These are phyloP conservation scores for Candida dendrica DNA, from an alignment of 805 yeast species.

Conservation along the genomic window DNA sequence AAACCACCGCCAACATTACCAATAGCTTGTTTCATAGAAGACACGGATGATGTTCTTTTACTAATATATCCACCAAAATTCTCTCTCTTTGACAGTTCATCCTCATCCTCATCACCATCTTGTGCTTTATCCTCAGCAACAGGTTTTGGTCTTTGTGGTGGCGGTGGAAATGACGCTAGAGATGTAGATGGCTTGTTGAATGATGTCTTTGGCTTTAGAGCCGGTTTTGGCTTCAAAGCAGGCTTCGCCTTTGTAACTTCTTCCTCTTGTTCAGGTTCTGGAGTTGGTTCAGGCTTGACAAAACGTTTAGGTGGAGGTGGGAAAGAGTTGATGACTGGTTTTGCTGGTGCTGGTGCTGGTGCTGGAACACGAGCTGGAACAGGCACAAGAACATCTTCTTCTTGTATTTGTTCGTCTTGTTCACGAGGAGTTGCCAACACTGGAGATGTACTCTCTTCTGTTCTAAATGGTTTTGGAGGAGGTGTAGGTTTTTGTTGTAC, in stretches of 20 bases:
- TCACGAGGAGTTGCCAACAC: neutral
- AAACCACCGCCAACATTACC: neutral
- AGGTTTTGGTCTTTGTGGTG: constrained; percentile 11
- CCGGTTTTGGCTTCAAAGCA: constrained; percentile 9
- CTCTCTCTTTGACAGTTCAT: too few species aligned
- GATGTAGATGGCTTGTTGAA: too few species aligned
- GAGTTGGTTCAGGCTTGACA: neutral
- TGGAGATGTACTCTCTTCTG: neutral
- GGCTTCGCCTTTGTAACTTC: constrained; percentile 17
- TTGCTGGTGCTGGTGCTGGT: constrained; percentile 2
- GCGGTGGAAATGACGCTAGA: constrained; percentile 17
- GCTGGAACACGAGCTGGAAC: constrained; percentile 1
- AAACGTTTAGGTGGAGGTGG: constrained; percentile 8
- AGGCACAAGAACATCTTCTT: neutral
- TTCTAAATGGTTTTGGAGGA: constrained; percentile 25
- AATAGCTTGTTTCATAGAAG: constrained; percentile 1
- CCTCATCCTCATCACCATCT: too few species aligned
- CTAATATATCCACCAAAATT: too few species aligned
- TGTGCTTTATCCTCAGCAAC: neutral
- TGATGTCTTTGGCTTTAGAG: constrained; percentile 6
- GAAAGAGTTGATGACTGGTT: constrained; percentile 1
- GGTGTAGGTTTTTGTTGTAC: constrained; percentile 21
- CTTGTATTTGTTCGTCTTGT: neutral
- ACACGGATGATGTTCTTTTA: neutral
- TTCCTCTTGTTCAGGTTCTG: neutral